A percentile compares a stretch with the other conserved stretches of the same genome.
Evolutionary conservation across 23 red algal species (phyloP).

Genomic region (Gracilaria gracilis): DNA sequence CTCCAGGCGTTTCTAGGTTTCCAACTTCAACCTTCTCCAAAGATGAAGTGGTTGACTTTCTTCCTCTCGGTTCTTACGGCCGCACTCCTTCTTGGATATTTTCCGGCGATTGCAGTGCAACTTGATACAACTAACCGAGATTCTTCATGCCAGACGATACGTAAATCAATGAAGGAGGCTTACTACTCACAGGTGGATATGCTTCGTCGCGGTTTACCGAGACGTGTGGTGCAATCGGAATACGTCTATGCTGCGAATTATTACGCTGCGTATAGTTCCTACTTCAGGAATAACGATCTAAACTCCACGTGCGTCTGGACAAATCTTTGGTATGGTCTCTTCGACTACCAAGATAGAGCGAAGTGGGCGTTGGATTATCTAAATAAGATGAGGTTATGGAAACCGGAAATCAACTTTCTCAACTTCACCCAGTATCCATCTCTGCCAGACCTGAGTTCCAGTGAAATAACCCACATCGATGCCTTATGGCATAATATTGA

Average conservation of each 20-base stretch:
- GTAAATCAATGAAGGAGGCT: neutral
- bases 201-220: conserved; percentile 12
- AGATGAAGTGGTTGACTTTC: neutral
- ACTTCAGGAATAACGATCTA: neutral
- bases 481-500: neutral
- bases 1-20: neutral
- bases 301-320: conserved; percentile 17
- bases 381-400: conserved; percentile 7
- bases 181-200: conserved; percentile 22
- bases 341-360: conserved; percentile 16
- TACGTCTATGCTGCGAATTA: conserved; percentile 26
- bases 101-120: neutral
- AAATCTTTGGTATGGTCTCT: conserved; percentile 32
- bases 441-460: neutral
- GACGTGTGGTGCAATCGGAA: conserved; percentile 23
- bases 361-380: neutral
- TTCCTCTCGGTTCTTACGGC: neutral
- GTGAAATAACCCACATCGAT: neutral
- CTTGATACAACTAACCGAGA: neutral
- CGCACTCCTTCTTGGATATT: neutral
- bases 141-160: conserved; percentile 19
- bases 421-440: conserved; percentile 20
- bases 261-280: neutral
- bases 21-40: no score
- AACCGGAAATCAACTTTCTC: conserved; percentile 26